These are phyloP conservation scores for Misopates orontium DNA, from an alignment of 257 asterid genomes.

Conservation along the genomic window DNA sequence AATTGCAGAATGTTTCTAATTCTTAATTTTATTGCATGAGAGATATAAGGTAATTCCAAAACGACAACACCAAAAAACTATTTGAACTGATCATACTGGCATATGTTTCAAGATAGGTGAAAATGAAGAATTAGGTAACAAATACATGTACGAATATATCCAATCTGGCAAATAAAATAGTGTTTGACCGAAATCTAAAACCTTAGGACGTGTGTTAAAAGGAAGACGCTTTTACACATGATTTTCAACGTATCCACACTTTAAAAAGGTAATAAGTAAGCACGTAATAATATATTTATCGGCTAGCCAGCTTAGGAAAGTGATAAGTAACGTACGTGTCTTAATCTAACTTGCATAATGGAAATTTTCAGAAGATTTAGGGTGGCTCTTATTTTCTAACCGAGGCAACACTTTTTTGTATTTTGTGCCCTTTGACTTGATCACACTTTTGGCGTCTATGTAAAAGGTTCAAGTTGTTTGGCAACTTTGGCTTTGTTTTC, in stretches of 20 bases:
- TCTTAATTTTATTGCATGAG: too few species aligned
- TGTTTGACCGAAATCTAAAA: conserved; percentile 44
- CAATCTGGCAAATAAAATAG: conserved; percentile 15
- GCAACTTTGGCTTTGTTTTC: too few species aligned
- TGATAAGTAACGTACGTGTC: conserved; percentile 37
- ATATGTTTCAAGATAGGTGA: conserved; percentile 30
- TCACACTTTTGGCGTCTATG: too few species aligned
- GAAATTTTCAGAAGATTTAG: neutral
- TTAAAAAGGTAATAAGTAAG: conserved; percentile 12
- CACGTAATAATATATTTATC: neutral
- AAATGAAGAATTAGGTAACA: conserved; percentile 4
- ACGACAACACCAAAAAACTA: too few species aligned
- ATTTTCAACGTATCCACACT: conserved; percentile 18
- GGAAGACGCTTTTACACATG: conserved; percentile 27
- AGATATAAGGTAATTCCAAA: too few species aligned
- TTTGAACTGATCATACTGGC: too few species aligned
- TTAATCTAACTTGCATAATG: conserved; percentile 7
- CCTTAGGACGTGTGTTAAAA: conserved; percentile 16
- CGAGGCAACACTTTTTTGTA: neutral
- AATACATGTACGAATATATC: neutral
- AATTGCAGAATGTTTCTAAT: too few species aligned
- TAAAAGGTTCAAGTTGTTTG: too few species aligned
- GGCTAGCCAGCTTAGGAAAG: conserved; percentile 11
- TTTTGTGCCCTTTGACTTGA: neutral
- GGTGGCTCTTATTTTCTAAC: neutral